A percentile compares a stretch with the other conserved stretches of the same genome.
phyloP scores from a whole-genome alignment of 352 stramenopile species.

The Phytophthora megakarya region DNA sequence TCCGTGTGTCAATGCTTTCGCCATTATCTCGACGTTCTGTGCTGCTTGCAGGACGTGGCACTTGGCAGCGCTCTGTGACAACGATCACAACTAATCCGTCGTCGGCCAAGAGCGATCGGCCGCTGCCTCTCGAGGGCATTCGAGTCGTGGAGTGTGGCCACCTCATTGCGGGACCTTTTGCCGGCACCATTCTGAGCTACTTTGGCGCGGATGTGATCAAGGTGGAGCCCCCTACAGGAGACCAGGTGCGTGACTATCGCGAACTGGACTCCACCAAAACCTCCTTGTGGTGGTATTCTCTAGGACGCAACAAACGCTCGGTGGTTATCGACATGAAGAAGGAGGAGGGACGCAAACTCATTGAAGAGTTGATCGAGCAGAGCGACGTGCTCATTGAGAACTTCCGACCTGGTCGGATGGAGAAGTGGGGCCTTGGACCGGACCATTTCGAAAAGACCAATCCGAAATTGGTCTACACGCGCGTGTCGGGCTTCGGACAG shows the following conservation, averaged over 20 bases:
- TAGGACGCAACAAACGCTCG: slow-evolving; percentile 88
- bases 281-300: slow-evolving; percentile 90
- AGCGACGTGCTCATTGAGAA: slow-evolving; percentile 91
- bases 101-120: slow-evolving; percentile 23
- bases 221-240: slow-evolving; percentile 83
- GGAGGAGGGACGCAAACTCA: slow-evolving; percentile 58
- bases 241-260: slow-evolving; percentile 84
- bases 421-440: slow-evolving; percentile 83
- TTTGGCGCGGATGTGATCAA: slow-evolving; percentile 93
- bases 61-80: slow-evolving; percentile 33
- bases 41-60: slow-evolving; percentile 16
- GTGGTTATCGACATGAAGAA: slow-evolving; percentile 85
- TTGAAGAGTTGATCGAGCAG: slow-evolving; percentile 72
- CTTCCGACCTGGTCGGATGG: slow-evolving; percentile 88
- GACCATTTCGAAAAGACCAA: slow-evolving; percentile 77
- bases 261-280: slow-evolving; percentile 74
- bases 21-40: slow-evolving; percentile 11
- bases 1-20: slow-evolving; percentile 7
- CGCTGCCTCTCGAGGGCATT: slow-evolving; percentile 68
- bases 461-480: slow-evolving; percentile 82
- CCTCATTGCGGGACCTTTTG: slow-evolving; percentile 81
- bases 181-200: slow-evolving; percentile 86
- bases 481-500: slow-evolving; percentile 86
- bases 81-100: neutral
- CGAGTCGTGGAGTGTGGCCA: slow-evolving; percentile 83